Evolutionary conservation across 768 basidiomycete species (phyloP).

Genomic region (Leccinum variicolor): DNA sequence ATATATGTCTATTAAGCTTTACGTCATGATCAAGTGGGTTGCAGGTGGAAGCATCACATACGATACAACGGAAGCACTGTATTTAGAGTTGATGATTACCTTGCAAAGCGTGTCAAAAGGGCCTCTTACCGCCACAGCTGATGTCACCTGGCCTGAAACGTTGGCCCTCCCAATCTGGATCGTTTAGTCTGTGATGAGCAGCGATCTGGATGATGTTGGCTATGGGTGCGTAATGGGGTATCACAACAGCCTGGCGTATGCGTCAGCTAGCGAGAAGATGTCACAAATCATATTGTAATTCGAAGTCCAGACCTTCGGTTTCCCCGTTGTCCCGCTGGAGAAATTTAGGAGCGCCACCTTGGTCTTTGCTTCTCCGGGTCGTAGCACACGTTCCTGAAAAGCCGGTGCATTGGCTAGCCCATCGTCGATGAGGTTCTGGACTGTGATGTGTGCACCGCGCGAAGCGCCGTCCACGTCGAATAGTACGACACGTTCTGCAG

Average conservation of each 20-base stretch:
- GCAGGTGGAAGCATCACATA: constrained; percentile 29
- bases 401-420: constrained; percentile 39
- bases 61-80: constrained; percentile 61
- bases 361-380: constrained; percentile 58
- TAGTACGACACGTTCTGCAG: constrained; percentile 44
- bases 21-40: neutral
- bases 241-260: constrained; percentile 49
- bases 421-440: constrained; percentile 46
- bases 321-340: constrained; percentile 75
- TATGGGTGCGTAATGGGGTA: constrained; percentile 56
- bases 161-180: constrained; percentile 42
- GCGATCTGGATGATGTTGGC: constrained; percentile 62
- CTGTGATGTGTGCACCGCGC: constrained; percentile 26
- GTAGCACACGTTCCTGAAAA: constrained; percentile 51
- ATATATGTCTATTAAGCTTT: constrained; percentile 54
- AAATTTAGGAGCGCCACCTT: constrained; percentile 72
- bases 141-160: constrained; percentile 61
- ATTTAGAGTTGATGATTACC: neutral
- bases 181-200: constrained; percentile 47
- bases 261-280: neutral
- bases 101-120: neutral
- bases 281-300: neutral
- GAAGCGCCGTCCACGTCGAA: constrained; percentile 26
- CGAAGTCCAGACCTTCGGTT: constrained; percentile 52
- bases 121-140: constrained; percentile 50